Evolutionary conservation across 169 alveolate genomes (phyloP).

Genomic region (Plasmodium ovale): DNA sequence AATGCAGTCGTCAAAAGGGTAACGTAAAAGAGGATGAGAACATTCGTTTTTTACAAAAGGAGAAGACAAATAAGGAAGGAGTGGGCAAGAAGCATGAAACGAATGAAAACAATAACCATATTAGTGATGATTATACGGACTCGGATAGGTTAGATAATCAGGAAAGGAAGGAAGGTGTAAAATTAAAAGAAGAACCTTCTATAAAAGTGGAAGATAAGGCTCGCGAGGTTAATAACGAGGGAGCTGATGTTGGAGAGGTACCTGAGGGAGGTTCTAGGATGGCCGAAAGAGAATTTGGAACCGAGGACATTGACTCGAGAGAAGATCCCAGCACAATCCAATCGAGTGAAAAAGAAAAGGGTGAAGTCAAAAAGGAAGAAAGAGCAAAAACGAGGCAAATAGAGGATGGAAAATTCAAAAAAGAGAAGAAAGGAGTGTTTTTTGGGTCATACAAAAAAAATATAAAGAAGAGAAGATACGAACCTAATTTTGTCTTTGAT

Average conservation of each 20-base stretch:
- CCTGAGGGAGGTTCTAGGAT: too few relatives aligned
- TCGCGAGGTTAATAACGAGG: too few relatives aligned
- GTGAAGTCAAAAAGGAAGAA: conserved; percentile 22
- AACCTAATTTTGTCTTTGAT: conserved; percentile 23
- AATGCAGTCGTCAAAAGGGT: neutral
- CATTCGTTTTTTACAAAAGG: neutral
- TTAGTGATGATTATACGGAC: neutral
- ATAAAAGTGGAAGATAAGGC: too few relatives aligned
- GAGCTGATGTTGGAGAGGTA: too few relatives aligned
- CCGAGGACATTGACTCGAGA: neutral
- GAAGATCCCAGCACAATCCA: too few relatives aligned
- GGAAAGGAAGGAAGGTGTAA: neutral
- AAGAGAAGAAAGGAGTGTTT: conserved; percentile 53
- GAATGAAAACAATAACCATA: neutral
- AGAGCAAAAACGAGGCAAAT: conserved; percentile 16
- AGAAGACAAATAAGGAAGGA: neutral
- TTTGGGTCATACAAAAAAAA: conserved; percentile 63
- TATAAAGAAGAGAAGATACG: conserved; percentile 45
- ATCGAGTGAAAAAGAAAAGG: neutral
- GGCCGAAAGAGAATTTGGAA: neutral
- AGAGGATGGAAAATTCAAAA: conserved; percentile 13
- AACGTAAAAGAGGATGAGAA: neutral
- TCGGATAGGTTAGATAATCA: neutral
- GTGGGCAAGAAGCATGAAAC: neutral
- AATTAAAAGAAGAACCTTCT: neutral